These are phyloP conservation scores for Quercus tomentella DNA, from an alignment of 331 rosid genomes.

Conservation along the genomic window DNA sequence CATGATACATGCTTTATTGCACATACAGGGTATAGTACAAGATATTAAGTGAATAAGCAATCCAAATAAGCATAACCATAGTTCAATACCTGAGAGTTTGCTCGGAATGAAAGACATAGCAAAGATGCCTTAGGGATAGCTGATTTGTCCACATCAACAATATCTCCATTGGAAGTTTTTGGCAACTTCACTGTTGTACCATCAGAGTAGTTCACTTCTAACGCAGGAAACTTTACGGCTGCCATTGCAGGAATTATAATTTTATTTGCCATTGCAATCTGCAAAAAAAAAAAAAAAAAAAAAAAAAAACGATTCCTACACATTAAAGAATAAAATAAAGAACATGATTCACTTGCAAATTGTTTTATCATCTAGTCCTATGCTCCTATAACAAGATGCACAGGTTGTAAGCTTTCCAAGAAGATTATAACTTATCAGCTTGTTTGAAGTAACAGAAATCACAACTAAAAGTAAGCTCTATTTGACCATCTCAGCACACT, in stretches of 20 bases:
- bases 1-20: background rate
- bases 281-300: constrained; percentile 15
- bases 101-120: constrained; percentile 79
- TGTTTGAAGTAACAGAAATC: background rate
- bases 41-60: background rate
- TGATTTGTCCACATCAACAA: constrained; percentile 27
- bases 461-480: background rate
- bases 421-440: background rate
- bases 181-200: constrained; percentile 72
- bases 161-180: constrained; percentile 24
- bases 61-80: background rate
- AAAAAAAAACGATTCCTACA: constrained; percentile 5
- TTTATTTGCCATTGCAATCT: constrained; percentile 73
- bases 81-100: constrained; percentile 63
- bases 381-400: background rate
- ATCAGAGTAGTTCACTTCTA: constrained; percentile 55
- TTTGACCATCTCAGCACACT: background rate
- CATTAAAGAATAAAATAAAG: background rate
- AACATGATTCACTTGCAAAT: background rate
- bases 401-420: background rate
- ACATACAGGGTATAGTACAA: background rate
- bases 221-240: constrained; percentile 75
- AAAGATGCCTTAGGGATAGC: constrained; percentile 62
- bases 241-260: constrained; percentile 59
- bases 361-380: too few relatives aligned